A percentile compares a stretch with the other conserved stretches of the same genome.
Evolutionary conservation across 75 land plant genomes (phyloP).

Genomic region (Picea glauca): DNA sequence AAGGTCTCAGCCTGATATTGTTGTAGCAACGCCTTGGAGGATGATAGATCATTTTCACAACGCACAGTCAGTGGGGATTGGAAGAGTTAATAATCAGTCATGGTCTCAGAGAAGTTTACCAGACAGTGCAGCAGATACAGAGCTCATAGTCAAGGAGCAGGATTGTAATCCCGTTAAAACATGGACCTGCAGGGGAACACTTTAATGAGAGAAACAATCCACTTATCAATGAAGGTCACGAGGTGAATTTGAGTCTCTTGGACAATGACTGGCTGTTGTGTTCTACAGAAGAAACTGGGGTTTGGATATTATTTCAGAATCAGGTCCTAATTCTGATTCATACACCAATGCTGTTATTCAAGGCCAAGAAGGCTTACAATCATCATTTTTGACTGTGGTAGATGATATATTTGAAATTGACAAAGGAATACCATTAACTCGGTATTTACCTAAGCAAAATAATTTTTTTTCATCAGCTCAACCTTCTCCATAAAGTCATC

Average conservation of each 20-base stretch:
- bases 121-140: too few species aligned
- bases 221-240: slow-evolving; percentile 12
- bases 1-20: slow-evolving; percentile 92
- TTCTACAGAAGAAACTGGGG: slow-evolving; percentile 8
- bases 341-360: slow-evolving; percentile 29
- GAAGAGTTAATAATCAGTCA: too few species aligned
- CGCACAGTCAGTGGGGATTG: slow-evolving; percentile 23
- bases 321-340: slow-evolving; percentile 28
- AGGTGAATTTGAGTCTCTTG: slow-evolving; percentile 61
- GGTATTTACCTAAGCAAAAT: slow-evolving; percentile 11
- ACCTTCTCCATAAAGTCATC: slow-evolving; percentile 34
- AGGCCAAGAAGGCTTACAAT: slow-evolving; percentile 17
- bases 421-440: slow-evolving; percentile 22
- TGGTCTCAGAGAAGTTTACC: too few species aligned
- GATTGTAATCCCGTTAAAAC: too few species aligned
- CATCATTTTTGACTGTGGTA: slow-evolving; percentile 57
- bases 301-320: slow-evolving; percentile 24
- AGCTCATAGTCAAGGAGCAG: too few species aligned
- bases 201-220: too few species aligned
- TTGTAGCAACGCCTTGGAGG: slow-evolving; percentile 94
- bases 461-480: slow-evolving; percentile 14
- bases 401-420: slow-evolving; percentile 68
- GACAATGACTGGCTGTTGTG: slow-evolving; percentile 26
- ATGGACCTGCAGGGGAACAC: too few species aligned
- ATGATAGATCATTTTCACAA: slow-evolving; percentile 95